Evolutionary conservation across 148 eudicot species (phyloP).

Genomic region (Rheum nobile): DNA sequence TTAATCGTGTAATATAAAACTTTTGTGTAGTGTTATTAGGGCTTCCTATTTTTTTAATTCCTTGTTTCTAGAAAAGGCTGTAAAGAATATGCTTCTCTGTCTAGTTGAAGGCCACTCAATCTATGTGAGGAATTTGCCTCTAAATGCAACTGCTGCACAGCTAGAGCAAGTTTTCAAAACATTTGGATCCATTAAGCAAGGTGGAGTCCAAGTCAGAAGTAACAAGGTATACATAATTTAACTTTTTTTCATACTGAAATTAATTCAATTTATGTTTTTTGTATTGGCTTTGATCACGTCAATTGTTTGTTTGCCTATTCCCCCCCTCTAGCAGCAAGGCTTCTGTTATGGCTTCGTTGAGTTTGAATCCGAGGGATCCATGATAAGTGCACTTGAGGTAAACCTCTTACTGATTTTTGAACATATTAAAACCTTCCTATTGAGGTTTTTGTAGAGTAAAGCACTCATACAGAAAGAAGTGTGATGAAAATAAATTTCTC

Average conservation of each 20-base stretch:
- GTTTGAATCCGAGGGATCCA: conserved; percentile 40
- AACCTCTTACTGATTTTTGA: conserved; percentile 5
- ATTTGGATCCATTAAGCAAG: conserved; percentile 62
- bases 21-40: not conserved
- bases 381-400: conserved; percentile 67
- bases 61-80: not conserved
- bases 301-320: conserved; percentile 2
- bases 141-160: conserved; percentile 35
- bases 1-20: not conserved
- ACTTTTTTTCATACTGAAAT: not conserved
- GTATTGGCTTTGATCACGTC: not conserved
- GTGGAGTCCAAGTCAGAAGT: conserved; percentile 72
- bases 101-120: conserved; percentile 54
- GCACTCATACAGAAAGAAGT: not conserved
- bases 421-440: not conserved
- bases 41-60: not conserved
- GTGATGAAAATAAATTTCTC: not conserved
- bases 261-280: not conserved
- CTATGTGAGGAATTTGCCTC: conserved; percentile 54
- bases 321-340: conserved; percentile 41
- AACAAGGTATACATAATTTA: conserved; percentile 39
- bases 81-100: not conserved
- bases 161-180: conserved; percentile 51
- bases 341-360: conserved; percentile 78
- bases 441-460: not conserved